Conservation (phyloP, 306 rosid species). For the Vigna mungo region DNA sequence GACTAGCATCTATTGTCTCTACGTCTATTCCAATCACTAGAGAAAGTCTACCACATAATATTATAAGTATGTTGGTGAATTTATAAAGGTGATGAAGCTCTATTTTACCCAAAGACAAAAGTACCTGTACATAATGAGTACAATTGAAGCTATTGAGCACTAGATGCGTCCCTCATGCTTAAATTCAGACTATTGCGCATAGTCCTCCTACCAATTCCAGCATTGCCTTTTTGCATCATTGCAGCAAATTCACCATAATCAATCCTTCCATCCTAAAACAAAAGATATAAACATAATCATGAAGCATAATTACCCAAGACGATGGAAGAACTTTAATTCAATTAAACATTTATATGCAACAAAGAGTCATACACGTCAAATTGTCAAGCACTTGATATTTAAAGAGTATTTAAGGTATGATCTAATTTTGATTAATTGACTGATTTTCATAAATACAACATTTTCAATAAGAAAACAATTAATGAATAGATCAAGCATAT, state of each 20-base stretch:
- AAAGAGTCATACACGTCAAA: conserved; percentile 30
- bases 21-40: too few relatives aligned
- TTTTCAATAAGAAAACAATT: conserved; percentile 10
- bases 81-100: too few relatives aligned
- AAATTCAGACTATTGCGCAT: conserved; percentile 91
- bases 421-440: too few relatives aligned
- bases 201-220: conserved; percentile 89
- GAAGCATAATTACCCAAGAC: conserved; percentile 37
- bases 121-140: conserved; percentile 61
- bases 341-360: conserved; percentile 7
- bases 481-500: conserved; percentile 38
- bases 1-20: too few relatives aligned
- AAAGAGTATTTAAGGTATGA: background rate
- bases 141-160: conserved; percentile 60
- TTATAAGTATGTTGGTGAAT: too few relatives aligned
- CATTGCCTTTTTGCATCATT: conserved; percentile 96
- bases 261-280: conserved; percentile 86
- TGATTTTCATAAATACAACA: conserved; percentile 30
- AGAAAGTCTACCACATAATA: too few relatives aligned
- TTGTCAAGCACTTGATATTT: conserved; percentile 39
- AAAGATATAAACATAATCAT: conserved; percentile 38
- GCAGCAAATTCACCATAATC: conserved; percentile 95
- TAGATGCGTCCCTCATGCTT: conserved; percentile 91
- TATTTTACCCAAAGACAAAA: too few relatives aligned
- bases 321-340: conserved; percentile 24